These are phyloP conservation scores for Luvunga scandens DNA, from an alignment of 345 rosid species.

Conservation along the genomic window DNA sequence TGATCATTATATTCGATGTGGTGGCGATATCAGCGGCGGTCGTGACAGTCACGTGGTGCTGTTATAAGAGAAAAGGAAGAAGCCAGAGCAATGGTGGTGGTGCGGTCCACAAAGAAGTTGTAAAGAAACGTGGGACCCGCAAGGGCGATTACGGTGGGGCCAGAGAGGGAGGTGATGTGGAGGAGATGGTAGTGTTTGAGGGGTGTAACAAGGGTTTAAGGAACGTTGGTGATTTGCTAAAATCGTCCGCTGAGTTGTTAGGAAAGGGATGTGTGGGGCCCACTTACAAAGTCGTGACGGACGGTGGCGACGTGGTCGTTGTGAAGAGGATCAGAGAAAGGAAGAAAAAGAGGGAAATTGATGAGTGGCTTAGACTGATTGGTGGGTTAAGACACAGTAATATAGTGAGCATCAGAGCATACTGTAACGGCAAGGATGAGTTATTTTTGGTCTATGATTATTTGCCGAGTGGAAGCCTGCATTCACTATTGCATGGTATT, in stretches of 20 bases:
- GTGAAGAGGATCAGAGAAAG: slow-evolving; percentile 44
- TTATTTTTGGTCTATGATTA: slow-evolving; percentile 43
- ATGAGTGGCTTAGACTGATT: slow-evolving; percentile 25
- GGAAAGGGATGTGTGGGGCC: slow-evolving; percentile 44
- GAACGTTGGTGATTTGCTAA: slow-evolving; percentile 35
- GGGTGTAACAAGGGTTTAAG: slow-evolving; percentile 30
- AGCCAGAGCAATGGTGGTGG: neutral
- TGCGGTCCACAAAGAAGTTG: neutral
- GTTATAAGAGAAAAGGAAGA: slow-evolving; percentile 14
- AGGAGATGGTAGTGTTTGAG: slow-evolving; percentile 36
- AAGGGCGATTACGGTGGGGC: neutral
- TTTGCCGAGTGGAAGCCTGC: slow-evolving; percentile 38
- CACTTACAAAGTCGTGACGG: slow-evolving; percentile 41
- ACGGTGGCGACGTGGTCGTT: slow-evolving; percentile 28
- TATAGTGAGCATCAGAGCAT: slow-evolving; percentile 42
- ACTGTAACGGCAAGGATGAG: slow-evolving; percentile 30
- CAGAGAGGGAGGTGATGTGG: neutral
- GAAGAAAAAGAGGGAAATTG: slow-evolving; percentile 31
- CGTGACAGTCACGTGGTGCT: slow-evolving; percentile 26
- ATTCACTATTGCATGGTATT: slow-evolving; percentile 37
- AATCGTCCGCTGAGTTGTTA: slow-evolving; percentile 45
- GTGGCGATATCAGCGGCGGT: slow-evolving; percentile 20
- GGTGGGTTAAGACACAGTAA: slow-evolving; percentile 39
- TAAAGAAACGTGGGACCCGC: neutral
- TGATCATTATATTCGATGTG: slow-evolving; percentile 22